phyloP scores from a whole-genome alignment of 2,329 filamentous ascomycete genomes.

The Fonsecaea multimorphosa region DNA sequence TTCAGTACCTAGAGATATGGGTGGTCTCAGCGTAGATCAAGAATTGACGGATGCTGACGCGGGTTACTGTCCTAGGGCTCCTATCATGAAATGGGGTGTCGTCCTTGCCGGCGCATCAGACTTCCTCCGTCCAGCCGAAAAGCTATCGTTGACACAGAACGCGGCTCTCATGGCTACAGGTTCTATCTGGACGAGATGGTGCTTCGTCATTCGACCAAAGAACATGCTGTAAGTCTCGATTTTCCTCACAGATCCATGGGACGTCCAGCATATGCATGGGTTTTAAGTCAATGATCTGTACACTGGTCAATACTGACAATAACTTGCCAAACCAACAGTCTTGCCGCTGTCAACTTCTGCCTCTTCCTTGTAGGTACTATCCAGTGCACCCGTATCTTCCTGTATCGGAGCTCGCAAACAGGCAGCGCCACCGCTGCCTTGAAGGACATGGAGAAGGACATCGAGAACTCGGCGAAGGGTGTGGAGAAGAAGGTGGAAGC shows the following conservation, averaged over 20 bases:
- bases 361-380: conserved; percentile 84
- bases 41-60: conserved; percentile 14
- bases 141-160: conserved; percentile 93
- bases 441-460: conserved; percentile 41
- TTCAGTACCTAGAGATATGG: neutral
- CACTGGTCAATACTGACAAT: neutral
- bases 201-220: conserved; percentile 91
- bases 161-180: conserved; percentile 86
- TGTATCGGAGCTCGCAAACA: conserved; percentile 68
- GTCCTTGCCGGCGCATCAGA: conserved; percentile 92
- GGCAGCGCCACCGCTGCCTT: conserved; percentile 47
- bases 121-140: conserved; percentile 87
- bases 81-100: conserved; percentile 95
- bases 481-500: conserved; percentile 35
- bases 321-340: conserved; percentile 53
- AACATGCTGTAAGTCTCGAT: conserved; percentile 77
- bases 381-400: conserved; percentile 78
- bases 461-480: conserved; percentile 44
- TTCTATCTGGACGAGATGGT: conserved; percentile 98
- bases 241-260: neutral
- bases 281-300: neutral
- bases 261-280: neutral
- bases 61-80: conserved; percentile 66
- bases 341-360: conserved; percentile 98
- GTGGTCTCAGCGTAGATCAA: neutral